These are phyloP conservation scores for Abrus precatorius DNA, from an alignment of 306 rosid species.

Conservation along the genomic window DNA sequence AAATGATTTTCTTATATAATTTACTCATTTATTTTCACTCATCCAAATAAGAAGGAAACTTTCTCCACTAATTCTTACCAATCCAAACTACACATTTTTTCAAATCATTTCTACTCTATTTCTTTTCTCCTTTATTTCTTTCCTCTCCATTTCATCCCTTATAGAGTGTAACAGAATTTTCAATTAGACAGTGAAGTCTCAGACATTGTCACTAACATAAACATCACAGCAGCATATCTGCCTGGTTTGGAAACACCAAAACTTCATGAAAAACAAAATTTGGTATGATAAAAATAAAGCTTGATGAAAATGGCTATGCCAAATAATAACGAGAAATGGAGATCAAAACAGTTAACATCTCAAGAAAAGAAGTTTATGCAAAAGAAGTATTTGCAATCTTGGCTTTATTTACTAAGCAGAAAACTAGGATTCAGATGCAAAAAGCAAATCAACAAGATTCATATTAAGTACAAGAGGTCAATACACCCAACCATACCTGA, in stretches of 20 bases:
- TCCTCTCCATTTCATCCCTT: too few relatives aligned
- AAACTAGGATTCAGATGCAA: neutral
- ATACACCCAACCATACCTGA: conserved; percentile 2
- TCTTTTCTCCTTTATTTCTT: too few relatives aligned
- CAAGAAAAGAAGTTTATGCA: neutral
- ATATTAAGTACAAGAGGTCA: neutral
- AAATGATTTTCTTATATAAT: too few relatives aligned
- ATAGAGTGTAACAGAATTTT: too few relatives aligned
- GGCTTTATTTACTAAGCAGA: neutral
- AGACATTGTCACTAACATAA: neutral
- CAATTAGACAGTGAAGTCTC: too few relatives aligned
- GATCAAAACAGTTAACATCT: neutral
- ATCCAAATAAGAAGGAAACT: too few relatives aligned
- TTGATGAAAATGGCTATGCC: neutral
- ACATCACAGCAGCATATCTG: neutral
- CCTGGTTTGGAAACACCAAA: conserved; percentile 17
- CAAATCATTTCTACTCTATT: too few relatives aligned
- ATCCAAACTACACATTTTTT: too few relatives aligned
- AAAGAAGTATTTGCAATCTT: neutral
- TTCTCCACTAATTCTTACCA: too few relatives aligned
- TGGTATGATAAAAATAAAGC: neutral
- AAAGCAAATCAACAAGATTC: conserved; percentile 10
- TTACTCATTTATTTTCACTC: too few relatives aligned
- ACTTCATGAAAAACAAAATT: neutral
- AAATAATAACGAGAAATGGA: neutral